phyloP scores from a whole-genome alignment of 2,329 filamentous ascomycete genomes.

The Akanthomyces muscarius region DNA sequence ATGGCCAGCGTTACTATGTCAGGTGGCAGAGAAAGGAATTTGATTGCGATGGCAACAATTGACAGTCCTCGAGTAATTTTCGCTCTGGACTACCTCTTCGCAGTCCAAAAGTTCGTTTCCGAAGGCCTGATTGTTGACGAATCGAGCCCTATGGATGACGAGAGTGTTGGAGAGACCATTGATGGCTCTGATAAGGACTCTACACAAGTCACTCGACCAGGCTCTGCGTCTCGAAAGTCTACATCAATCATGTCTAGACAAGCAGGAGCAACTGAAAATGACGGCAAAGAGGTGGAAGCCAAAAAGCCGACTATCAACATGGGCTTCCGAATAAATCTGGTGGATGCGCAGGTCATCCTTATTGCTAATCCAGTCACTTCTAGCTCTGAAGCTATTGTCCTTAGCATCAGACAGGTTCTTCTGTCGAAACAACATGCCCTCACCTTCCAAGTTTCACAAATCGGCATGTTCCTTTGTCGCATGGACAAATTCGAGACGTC shows the following conservation, averaged over 20 bases:
- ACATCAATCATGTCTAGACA: constrained; percentile 24
- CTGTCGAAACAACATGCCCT: constrained; percentile 91
- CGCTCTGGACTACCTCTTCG: constrained; percentile 91
- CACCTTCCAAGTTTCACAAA: constrained; percentile 86
- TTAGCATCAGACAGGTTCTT: constrained; percentile 89
- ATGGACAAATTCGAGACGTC: constrained; percentile 97
- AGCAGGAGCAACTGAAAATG: not conserved
- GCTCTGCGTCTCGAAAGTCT: constrained; percentile 31
- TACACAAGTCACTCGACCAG: constrained; percentile 44
- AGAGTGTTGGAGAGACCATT: constrained; percentile 52
- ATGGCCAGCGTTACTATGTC: constrained; percentile 97
- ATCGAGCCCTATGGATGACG: constrained; percentile 45
- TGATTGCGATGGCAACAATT: constrained; percentile 89
- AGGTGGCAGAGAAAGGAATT: constrained; percentile 70
- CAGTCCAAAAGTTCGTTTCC: constrained; percentile 77
- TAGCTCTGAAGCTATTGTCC: constrained; percentile 91
- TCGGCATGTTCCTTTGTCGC: constrained; percentile 97
- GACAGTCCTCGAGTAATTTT: constrained; percentile 95
- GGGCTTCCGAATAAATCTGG: constrained; percentile 87
- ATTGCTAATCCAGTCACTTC: constrained; percentile 90
- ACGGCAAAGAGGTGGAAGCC: not conserved
- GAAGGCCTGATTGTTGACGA: constrained; percentile 64
- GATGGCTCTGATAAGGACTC: constrained; percentile 60
- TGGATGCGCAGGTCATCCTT: constrained; percentile 93
- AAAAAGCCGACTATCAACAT: constrained; percentile 56